Base-by-base conservation (phyloP, 208 protist species). In the Trypanosoma theileri region DNA sequence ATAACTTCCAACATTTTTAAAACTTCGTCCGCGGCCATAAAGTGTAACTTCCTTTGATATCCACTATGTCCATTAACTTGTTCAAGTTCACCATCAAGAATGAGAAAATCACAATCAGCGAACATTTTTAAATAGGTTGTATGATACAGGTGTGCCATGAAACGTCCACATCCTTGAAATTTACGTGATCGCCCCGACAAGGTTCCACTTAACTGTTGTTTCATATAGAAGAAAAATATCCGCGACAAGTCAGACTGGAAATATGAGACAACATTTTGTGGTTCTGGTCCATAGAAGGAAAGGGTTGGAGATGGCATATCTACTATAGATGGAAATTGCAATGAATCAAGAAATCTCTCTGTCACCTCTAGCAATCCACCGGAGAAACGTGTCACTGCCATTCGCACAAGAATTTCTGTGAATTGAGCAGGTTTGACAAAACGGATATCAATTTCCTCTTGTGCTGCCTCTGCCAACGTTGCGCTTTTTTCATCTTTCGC, bases 191-290 rank as follows among this genome's bases (percentile, higher is more conserved):
- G 77, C n/a, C 69, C 48, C 7, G 59, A 60, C 12, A 78, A 69
- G 9, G 69, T 73, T n/a, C 74, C 84, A 17, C 52, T 56, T 59
- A 88, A 80, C 69, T 93, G 90, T 61, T 76, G 71, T 46, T 84
- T 88, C 21, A 91, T 54, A 59, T 96, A 96, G 68, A 91, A 93
- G 50, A 96, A 87, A 66, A 86, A 96, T 13, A 89, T 67, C 26
- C 91, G 82, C 19, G 79, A 72, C 13, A 96, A 59, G 54, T 93
- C 86, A 21, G 91, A 79, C 51, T 67, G 67, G 73, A 91, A 96
- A 59, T 86, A 91, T 19, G 63, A 16, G 28, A 91, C 64, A 60
- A 96, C 80, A 22, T 80, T 65, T 45, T 91, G 91, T 31, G 69
- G 21, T 48, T 90, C 82, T 1, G 65, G 35, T 42, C 51, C 66